Percentiles rank a stretch among this genome's conserved stretches.
phyloP scores from a whole-genome alignment of 1,139 yeast genomes.

The Geotrichum macrosporum region DNA sequence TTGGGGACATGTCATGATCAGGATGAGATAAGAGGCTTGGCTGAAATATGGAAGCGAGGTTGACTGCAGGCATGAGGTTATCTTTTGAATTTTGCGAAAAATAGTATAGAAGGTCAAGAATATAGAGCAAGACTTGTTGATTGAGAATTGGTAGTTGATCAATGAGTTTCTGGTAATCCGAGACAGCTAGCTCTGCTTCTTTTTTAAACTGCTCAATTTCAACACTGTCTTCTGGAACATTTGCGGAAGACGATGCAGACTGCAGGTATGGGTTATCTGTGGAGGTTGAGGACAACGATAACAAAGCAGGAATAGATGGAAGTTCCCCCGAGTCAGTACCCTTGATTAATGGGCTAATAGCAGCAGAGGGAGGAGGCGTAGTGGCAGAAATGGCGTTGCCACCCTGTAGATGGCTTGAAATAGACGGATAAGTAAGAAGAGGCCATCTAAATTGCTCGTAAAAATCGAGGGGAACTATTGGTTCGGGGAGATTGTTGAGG shows the following conservation, averaged over 20 bases:
- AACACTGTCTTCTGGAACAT: background rate
- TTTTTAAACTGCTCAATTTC: conserved; percentile 10
- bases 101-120: conserved; percentile 79
- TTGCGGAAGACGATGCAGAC: background rate
- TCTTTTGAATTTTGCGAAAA: conserved; percentile 73
- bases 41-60: conserved; percentile 92
- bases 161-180: conserved; percentile 65
- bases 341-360: conserved; percentile 18
- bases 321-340: conserved; percentile 6
- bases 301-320: background rate
- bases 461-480: conserved; percentile 72
- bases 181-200: conserved; percentile 66
- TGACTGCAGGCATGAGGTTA: conserved; percentile 88
- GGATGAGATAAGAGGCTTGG: conserved; percentile 95
- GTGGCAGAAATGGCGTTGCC: conserved; percentile 23
- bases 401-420: conserved; percentile 55
- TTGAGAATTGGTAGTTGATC: conserved; percentile 63
- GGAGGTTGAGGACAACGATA: background rate
- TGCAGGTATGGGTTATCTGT: background rate
- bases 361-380: conserved; percentile 22
- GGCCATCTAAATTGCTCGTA: conserved; percentile 83
- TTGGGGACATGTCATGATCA: conserved; percentile 85
- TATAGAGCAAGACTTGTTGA: conserved; percentile 79
- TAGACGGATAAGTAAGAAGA: conserved; percentile 54
- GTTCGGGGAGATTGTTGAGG: conserved; percentile 86